Base-by-base conservation (phyloP, 2,329 filamentous ascomycete genomes). In the Amauroascus verrucosus region DNA sequence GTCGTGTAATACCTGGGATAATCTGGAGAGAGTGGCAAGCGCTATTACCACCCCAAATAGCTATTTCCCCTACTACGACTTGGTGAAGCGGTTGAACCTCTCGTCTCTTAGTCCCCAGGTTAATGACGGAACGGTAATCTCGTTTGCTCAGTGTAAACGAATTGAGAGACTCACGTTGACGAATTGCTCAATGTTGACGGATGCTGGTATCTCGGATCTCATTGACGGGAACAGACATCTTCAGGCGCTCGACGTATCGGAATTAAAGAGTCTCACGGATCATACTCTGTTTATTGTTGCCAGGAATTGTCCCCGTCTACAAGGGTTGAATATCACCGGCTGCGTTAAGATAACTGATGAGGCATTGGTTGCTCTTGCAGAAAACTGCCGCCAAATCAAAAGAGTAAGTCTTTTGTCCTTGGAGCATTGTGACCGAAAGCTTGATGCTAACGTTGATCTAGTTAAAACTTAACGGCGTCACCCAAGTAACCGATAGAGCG, bases 401-500 rank as follows among this genome's bases (percentile, higher is more conserved):
- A 77, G 89, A 65, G 86, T 90, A 75, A 64, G 83, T 71, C 24
- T 16, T 45, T 45, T 18, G 1, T 37, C 48, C 26, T 24, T 33
- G 14, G 20, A 41, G 0, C 45, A 24, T 37, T 46, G 38, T 28
- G 8, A 38, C 24, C n/a, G 49, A 8, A 4, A 16, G n/a, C 48
- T 14, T 30, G 26, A n/a, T 32, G 41, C 50, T 53, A 40, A 53
- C 18, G 6, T 3, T 44, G 3, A 7, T 41, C 18, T 62, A 93
- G 82, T 79, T 98, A 60, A 98, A 98, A 79, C 79, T 98, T 57
- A 98, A 97, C 69, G 86, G 90, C 54, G 95, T 93, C 66, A 70
- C 72, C n/a, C 86, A 95, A 69, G 75, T 96, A 32, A 88, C 85
- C 37, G 88, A 97, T 65, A 77, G 78, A 47, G 84, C 89, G 6